Base-by-base conservation (phyloP, 495 filamentous ascomycete species). In the Acidomyces sp. region DNA sequence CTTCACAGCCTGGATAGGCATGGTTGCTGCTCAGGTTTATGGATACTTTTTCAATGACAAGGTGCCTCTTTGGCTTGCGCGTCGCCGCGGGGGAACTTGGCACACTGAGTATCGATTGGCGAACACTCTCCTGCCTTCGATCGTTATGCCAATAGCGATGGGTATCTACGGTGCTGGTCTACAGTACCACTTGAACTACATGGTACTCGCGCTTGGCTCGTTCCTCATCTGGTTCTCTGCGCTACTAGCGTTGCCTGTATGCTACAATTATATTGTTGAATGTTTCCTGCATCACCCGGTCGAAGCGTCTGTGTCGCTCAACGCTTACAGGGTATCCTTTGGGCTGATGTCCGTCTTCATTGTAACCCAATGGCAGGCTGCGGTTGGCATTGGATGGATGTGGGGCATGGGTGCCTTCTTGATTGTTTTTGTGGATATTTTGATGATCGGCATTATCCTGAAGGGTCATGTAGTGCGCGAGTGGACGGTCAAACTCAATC, bases 121-220 rank as follows among this genome's bases (percentile, higher is more conserved):
- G 23, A 20, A 15, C 29, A 23, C 34, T 11, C 30, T 37, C 13
- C 6, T 47, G 3, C 41, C 44, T 11, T 16, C 28, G 3, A 18
- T 47, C 7, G n/a, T 34, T 4, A 3, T 45, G 23, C 27, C 41
- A 4, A 45, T 43, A 18, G 27, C 38, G 13, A 26, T 47, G 10
- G 40, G 44, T 12, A 19, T 47, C 17, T 45, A n/a, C 28, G 44
- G 44, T 2, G 39, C 39, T 6, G 17, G 12, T 16, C 17, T 47
- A n/a, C 24, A 47, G 23, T 47, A 47, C 28, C 44, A 47, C 26
- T 17, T 47, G 11, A 37, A 47, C 26, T 47, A 17, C 17, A 43
- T 43, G 39, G 30, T 47, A 20, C 25, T 47, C 23, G 39, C 39
- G 7, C 12, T 47, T 7, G 44, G 44, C 6, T 19, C 19, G 5